Percentiles rank a stretch among this genome's conserved stretches.
Conservation (phyloP, 129 eudicot genomes). For the Arctium lappa region DNA sequence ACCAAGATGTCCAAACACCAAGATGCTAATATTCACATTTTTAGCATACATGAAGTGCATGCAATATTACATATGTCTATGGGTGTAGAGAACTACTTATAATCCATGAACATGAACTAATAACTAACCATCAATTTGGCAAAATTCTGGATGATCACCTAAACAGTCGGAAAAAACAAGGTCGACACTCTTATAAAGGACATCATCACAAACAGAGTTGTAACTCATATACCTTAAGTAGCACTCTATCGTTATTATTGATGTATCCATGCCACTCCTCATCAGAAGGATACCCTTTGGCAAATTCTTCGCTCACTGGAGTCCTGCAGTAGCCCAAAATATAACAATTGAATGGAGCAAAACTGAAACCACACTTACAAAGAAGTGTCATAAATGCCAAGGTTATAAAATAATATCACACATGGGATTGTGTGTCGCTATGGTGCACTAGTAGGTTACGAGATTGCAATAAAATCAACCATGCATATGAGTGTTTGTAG, state of each 20-base stretch:
- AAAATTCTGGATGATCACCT: background rate
- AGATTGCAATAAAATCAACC: background rate
- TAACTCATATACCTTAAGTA: constrained; percentile 65
- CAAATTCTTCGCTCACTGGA: constrained; percentile 63
- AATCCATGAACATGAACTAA: background rate
- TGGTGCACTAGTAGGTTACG: background rate
- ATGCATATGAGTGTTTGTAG: background rate
- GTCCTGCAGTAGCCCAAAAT: constrained; percentile 46
- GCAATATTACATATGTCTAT: background rate
- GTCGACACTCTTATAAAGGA: background rate
- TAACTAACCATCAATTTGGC: background rate
- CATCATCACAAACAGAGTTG: background rate
- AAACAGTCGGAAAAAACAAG: background rate
- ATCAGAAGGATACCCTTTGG: constrained; percentile 90
- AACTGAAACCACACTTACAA: background rate
- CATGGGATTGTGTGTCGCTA: background rate
- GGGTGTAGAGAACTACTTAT: background rate
- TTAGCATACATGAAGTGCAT: constrained; percentile 6
- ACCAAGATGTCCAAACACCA: background rate
- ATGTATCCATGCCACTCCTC: constrained; percentile 96
- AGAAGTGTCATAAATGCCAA: background rate
- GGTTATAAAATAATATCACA: background rate
- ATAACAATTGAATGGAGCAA: constrained; percentile 4
- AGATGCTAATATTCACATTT: background rate
- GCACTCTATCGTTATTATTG: constrained; percentile 81